Evolutionary conservation across 2,329 filamentous ascomycete genomes (phyloP).

Genomic region (Clonostachys solani): DNA sequence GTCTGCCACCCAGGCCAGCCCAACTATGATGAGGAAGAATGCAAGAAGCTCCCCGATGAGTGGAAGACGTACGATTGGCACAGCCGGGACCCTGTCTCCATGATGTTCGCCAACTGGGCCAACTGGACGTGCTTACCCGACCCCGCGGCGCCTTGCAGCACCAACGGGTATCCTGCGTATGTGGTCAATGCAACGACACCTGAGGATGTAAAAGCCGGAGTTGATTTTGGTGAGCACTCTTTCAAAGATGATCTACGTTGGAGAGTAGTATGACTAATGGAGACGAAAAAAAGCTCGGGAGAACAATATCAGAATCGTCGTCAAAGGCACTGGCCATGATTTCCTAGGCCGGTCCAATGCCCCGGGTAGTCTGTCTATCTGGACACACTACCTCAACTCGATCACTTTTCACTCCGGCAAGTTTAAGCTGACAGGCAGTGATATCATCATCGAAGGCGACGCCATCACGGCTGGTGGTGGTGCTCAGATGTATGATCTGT

Average conservation of each 20-base stretch:
- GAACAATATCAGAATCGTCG: slow-evolving; percentile 32
- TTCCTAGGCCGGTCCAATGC: slow-evolving; percentile 39
- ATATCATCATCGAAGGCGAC: slow-evolving; percentile 33
- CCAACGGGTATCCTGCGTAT: slow-evolving; percentile 24
- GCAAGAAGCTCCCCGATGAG: slow-evolving; percentile 11
- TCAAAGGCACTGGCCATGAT: slow-evolving; percentile 37
- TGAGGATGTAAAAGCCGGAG: slow-evolving; percentile 20
- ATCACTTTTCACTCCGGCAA: slow-evolving; percentile 27
- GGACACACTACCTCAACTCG: slow-evolving; percentile 42
- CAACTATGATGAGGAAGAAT: slow-evolving; percentile 17
- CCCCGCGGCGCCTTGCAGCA: slow-evolving; percentile 22
- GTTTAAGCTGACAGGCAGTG: slow-evolving; percentile 35
- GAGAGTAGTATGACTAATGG: neutral
- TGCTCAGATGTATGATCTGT: slow-evolving; percentile 42
- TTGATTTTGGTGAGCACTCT: slow-evolving; percentile 35
- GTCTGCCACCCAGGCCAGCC: slow-evolving; percentile 20
- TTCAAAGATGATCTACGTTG: neutral
- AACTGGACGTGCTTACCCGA: slow-evolving; percentile 47
- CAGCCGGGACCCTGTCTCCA: slow-evolving; percentile 18
- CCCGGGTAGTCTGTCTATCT: slow-evolving; percentile 47
- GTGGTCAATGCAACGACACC: slow-evolving; percentile 26
- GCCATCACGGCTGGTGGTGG: slow-evolving; percentile 51
- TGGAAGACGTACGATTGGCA: slow-evolving; percentile 23
- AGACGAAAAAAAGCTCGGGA: slow-evolving; percentile 22
- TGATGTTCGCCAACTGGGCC: slow-evolving; percentile 34